A percentile compares a stretch with the other conserved stretches of the same genome.
Evolutionary conservation across 257 asterid species (phyloP).

Genomic region (Forsythia viridissima): DNA sequence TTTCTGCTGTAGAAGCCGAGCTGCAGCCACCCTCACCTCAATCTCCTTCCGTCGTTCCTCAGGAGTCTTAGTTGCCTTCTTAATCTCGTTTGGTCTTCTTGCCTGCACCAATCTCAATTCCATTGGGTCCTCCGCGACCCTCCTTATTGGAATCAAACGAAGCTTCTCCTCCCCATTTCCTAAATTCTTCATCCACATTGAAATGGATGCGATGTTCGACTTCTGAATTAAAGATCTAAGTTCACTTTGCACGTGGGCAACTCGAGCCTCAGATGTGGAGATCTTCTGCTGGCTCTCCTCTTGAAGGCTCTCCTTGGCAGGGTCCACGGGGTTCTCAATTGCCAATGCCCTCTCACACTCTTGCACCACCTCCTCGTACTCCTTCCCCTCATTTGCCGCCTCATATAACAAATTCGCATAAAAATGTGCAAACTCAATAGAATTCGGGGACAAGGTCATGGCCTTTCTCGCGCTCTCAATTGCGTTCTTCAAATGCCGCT

Average conservation of each 20-base stretch:
- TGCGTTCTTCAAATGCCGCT: slow-evolving; percentile 67
- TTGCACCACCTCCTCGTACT: slow-evolving; percentile 74
- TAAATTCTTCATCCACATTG: slow-evolving; percentile 74
- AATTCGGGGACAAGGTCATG: slow-evolving; percentile 52
- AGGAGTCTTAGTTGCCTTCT: slow-evolving; percentile 69
- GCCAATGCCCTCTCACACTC: slow-evolving; percentile 84
- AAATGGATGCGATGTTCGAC: slow-evolving; percentile 71
- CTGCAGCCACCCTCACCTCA: slow-evolving; percentile 88
- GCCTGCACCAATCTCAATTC: slow-evolving; percentile 62
- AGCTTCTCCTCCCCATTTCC: slow-evolving; percentile 71
- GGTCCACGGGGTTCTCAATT: slow-evolving; percentile 80
- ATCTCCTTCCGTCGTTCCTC: slow-evolving; percentile 86
- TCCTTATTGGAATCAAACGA: slow-evolving; percentile 69
- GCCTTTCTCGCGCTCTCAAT: slow-evolving; percentile 75
- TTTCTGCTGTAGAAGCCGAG: slow-evolving; percentile 74
- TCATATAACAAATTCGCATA: slow-evolving; percentile 76
- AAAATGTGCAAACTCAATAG: slow-evolving; percentile 78
- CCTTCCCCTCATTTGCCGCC: slow-evolving; percentile 64
- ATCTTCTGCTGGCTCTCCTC: slow-evolving; percentile 75
- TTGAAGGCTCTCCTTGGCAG: slow-evolving; percentile 79
- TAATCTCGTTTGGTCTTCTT: slow-evolving; percentile 73
- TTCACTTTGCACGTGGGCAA: slow-evolving; percentile 58
- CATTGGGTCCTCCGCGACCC: slow-evolving; percentile 79
- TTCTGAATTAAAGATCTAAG: slow-evolving; percentile 74
- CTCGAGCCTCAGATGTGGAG: slow-evolving; percentile 54